A percentile compares a stretch with the other conserved stretches of the same genome.
Conservation (phyloP, 441 rosid species). For the Biscutella auriculata region DNA sequence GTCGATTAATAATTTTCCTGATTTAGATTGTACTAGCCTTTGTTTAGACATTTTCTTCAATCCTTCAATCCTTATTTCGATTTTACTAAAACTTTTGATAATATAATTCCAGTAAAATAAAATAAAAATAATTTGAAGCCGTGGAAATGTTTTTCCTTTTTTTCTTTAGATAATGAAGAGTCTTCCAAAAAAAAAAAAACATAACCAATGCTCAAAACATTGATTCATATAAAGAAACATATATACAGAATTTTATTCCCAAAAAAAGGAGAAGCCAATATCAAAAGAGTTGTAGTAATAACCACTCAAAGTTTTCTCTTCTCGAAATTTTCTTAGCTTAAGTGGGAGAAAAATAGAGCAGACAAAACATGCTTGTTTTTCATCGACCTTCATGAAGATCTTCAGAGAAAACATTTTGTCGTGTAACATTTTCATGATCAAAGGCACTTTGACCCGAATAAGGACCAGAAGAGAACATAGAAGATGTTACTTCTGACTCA, state of each 20-base stretch:
- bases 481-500: constrained; percentile 84
- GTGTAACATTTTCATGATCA: constrained; percentile 66
- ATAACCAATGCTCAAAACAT: too few species aligned
- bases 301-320: neutral
- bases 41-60: too few species aligned
- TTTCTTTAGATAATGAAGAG: too few species aligned
- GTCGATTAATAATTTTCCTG: too few species aligned
- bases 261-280: neutral
- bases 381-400: constrained; percentile 93
- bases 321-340: neutral
- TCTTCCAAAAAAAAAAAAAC: too few species aligned
- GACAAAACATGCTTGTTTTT: constrained; percentile 3
- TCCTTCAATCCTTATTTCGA: too few species aligned
- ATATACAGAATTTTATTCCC: constrained; percentile 11
- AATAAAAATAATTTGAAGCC: too few species aligned
- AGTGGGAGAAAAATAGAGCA: neutral
- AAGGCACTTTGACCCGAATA: constrained; percentile 71
- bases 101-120: too few species aligned
- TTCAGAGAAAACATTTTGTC: constrained; percentile 72
- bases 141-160: too few species aligned
- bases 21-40: too few species aligned
- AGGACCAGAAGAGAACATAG: constrained; percentile 95
- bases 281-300: constrained; percentile 7
- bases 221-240: neutral
- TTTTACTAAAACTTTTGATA: too few species aligned